These are phyloP conservation scores for Xylaria sp. DNA, from an alignment of 2,329 filamentous ascomycete genomes.

Conservation along the genomic window DNA sequence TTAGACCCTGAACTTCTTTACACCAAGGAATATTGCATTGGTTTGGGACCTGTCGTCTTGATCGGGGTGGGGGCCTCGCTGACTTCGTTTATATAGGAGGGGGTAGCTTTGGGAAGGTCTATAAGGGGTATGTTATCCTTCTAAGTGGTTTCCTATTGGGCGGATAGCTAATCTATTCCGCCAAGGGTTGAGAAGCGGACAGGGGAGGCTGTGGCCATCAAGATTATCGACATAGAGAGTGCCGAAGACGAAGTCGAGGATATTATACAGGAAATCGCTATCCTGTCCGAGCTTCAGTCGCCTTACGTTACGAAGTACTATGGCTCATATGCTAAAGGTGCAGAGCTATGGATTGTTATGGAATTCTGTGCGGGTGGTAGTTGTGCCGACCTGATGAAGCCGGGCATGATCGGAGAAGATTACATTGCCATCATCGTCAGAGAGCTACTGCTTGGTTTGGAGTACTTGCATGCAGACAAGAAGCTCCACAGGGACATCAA, in stretches of 20 bases:
- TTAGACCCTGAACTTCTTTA: constrained; percentile 92
- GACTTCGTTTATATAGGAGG: constrained; percentile 69
- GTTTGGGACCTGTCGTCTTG: constrained; percentile 58
- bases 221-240: constrained; percentile 98
- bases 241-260: constrained; percentile 99
- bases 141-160: too few species aligned
- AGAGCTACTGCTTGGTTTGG: constrained; percentile 87
- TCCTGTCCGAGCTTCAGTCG: constrained; percentile 93
- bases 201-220: constrained; percentile 95
- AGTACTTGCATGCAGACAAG: constrained; percentile 94
- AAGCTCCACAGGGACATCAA: constrained; percentile 98
- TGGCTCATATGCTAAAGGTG: constrained; percentile 94
- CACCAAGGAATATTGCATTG: constrained; percentile 91
- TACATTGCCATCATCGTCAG: constrained; percentile 96
- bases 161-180: constrained; percentile 34
- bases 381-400: constrained; percentile 95
- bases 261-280: constrained; percentile 98
- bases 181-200: constrained; percentile 88
- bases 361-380: constrained; percentile 98
- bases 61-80: constrained; percentile 45
- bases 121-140: constrained; percentile 79
- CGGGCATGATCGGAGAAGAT: constrained; percentile 88
- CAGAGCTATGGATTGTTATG: constrained; percentile 99
- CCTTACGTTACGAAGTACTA: constrained; percentile 98
- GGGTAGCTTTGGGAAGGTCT: constrained; percentile 98